A percentile compares a stretch with the other conserved stretches of the same genome.
Conservation (phyloP, 805 yeast genomes). For the Blastobotrys muscicola region DNA sequence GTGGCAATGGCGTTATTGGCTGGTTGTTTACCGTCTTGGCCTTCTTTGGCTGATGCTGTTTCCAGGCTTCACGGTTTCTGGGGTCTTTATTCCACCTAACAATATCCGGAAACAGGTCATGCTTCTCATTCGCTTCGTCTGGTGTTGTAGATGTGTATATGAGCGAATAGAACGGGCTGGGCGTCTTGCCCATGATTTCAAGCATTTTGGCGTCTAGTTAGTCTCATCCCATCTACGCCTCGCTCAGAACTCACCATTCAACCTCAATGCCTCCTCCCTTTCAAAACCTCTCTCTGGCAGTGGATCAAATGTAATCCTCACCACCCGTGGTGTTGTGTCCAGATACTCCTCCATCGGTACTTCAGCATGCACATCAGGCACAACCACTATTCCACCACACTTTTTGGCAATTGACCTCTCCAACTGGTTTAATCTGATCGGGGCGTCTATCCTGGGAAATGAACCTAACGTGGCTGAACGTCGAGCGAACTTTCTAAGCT, state of each 20-base stretch:
- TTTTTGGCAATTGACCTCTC: conserved; percentile 34
- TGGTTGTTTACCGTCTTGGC: conserved; percentile 14
- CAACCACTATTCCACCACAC: conserved; percentile 40
- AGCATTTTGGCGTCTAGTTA: conserved; percentile 35
- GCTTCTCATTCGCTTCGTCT: conserved; percentile 13
- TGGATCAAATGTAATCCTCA: conserved; percentile 43
- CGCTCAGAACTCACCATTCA: conserved; percentile 33
- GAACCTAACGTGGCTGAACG: conserved; percentile 18
- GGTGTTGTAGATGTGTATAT: conserved; percentile 40
- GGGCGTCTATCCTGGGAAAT: conserved; percentile 17
- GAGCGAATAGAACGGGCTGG: conserved; percentile 62
- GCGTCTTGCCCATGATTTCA: conserved; percentile 44
- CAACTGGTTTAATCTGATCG: conserved; percentile 35
- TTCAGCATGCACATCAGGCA: conserved; percentile 26
- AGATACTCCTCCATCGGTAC: conserved; percentile 33
- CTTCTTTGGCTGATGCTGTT: conserved; percentile 11
- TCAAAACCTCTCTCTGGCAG: conserved; percentile 30
- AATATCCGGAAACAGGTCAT: conserved; percentile 18
- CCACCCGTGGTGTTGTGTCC: conserved; percentile 51
- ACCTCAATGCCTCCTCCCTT: conserved; percentile 28
- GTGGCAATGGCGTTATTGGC: conserved; percentile 1
- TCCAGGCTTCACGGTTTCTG: conserved; percentile 19
- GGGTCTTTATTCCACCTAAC: conserved; percentile 20
- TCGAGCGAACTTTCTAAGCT: conserved; percentile 13
- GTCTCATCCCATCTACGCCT: too few relatives aligned